Percentiles rank a stretch among this genome's conserved stretches.
These are phyloP conservation scores for Papiliotrema fonsecae DNA, from an alignment of 1,284 basidiomycete genomes.

Conservation along the genomic window DNA sequence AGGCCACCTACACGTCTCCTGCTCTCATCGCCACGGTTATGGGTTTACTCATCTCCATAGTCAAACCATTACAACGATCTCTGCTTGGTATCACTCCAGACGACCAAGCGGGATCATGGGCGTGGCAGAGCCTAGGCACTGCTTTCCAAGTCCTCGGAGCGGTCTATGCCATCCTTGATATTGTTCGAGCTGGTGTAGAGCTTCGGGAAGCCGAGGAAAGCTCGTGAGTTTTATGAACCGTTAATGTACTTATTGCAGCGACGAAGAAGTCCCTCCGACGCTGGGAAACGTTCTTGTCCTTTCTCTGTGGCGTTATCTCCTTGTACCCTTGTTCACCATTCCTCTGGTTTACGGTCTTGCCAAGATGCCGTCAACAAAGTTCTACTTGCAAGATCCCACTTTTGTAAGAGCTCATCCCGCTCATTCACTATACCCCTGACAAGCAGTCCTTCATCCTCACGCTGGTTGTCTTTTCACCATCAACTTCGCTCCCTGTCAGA, in stretches of 20 bases:
- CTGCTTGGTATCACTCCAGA: constrained; percentile 17
- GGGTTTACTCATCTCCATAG: constrained; percentile 32
- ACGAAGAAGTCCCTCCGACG: constrained; percentile 34
- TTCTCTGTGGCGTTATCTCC: constrained; percentile 33
- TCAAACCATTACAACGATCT: constrained; percentile 32
- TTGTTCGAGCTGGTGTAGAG: constrained; percentile 30
- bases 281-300: constrained; percentile 37
- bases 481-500: constrained; percentile 18
- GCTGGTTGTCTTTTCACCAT: constrained; percentile 33
- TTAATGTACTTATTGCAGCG: constrained; percentile 9
- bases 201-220: constrained; percentile 25
- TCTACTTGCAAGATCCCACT: constrained; percentile 37
- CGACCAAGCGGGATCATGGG: constrained; percentile 11
- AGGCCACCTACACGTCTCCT: constrained; percentile 6
- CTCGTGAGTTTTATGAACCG: constrained; percentile 9
- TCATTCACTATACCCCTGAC: not conserved
- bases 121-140: constrained; percentile 28
- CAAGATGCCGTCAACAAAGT: constrained; percentile 29
- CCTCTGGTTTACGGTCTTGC: constrained; percentile 30
- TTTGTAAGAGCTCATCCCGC: constrained; percentile 24
- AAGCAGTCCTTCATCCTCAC: constrained; percentile 34
- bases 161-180: constrained; percentile 32
- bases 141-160: constrained; percentile 28
- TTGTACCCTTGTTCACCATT: constrained; percentile 31
- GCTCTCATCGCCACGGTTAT: constrained; percentile 21